phyloP scores from a whole-genome alignment of 2,329 filamentous ascomycete species.

The Aspergillus persii region DNA sequence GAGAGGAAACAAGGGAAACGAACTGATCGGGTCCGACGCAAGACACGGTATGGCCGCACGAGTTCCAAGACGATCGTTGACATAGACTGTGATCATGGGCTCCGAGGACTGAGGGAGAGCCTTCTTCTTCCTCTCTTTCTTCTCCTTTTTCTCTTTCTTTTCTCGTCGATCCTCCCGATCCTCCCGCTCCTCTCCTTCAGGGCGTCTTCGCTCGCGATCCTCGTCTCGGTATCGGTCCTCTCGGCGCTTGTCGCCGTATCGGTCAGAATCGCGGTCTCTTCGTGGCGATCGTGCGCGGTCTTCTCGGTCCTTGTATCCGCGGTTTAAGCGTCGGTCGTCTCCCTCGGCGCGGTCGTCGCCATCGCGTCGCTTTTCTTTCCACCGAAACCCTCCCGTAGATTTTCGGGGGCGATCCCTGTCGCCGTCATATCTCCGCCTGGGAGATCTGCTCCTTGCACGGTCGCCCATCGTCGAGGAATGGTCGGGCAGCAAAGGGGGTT shows the following conservation, averaged over 20 bases:
- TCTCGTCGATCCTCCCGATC: slow-evolving; percentile 17
- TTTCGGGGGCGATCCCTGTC: slow-evolving; percentile 40
- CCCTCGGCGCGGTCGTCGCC: slow-evolving; percentile 44
- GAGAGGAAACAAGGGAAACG: slow-evolving; percentile 18
- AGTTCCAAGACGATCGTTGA: slow-evolving; percentile 95
- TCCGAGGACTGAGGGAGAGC: slow-evolving; percentile 51
- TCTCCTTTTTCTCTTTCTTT: slow-evolving; percentile 44
- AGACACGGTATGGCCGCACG: slow-evolving; percentile 91
- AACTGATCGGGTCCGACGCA: slow-evolving; percentile 73
- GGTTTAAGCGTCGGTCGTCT: slow-evolving; percentile 50
- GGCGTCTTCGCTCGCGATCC: slow-evolving; percentile 23
- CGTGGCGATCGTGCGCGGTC: slow-evolving; percentile 35
- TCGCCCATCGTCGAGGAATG: slow-evolving; percentile 28
- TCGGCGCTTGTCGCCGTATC: slow-evolving; percentile 9
- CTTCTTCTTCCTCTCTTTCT: slow-evolving; percentile 41
- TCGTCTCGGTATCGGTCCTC: slow-evolving; percentile 16
- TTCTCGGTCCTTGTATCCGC: slow-evolving; percentile 44
- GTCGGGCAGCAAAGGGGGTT: slow-evolving; percentile 10
- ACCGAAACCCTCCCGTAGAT: slow-evolving; percentile 45
- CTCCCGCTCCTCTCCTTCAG: slow-evolving; percentile 22
- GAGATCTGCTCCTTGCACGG: slow-evolving; percentile 46
- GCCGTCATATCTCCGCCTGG: slow-evolving; percentile 32
- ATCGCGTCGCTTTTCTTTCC: slow-evolving; percentile 51
- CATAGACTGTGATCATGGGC: slow-evolving; percentile 88
- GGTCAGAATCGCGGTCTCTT: slow-evolving; percentile 37